Evolutionary conservation across 164 flowering plant genomes (phyloP), one percentile per base, ranked within the genome.

Genomic region (Houttuynia cordata): DNA sequence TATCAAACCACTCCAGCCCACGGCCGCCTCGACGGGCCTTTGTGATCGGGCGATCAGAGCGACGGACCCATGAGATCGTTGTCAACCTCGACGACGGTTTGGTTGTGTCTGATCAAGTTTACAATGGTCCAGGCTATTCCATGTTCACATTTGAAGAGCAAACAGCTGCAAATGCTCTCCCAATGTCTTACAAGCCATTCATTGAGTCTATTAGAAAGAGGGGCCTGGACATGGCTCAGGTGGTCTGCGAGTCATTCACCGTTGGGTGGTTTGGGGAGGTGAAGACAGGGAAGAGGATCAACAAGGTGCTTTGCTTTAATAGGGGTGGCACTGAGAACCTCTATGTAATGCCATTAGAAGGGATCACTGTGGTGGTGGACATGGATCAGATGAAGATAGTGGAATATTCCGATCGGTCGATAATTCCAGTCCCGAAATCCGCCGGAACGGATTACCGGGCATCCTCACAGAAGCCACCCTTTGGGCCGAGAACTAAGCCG

Each of bases 221-320:
- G 59, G 76, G 78, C 42, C 75, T 84, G 0, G 74, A 80, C 55
- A 6, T 75, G 15, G 74, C 79, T 1, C 73, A 74, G 22, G 79
- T 79, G 0, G 70, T 74, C 9, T 80, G 87, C 42, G 25, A 23
- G 25, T 17, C 66, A 2, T 76, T 53, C 37, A 23, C 78, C 1
- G 63, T 68, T 1, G 90, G 87, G 19, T 82, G 87, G 87, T 83
- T 51, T 56, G 88, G 86, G n/a, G 80, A 76, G 56, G 61, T 52
- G 56, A 54, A 34, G 51, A 68, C 58, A 49, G 57, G 12, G 7
- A 56, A 65, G 62, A 64, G 80, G 42, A 20, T 57, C 21, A 52
- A 73, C 51, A 79, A 66, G 56, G 41, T 80, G 10, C 54, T 58
- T 62, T 80, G 84, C 24, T 78, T 34, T 59, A 71, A 73, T 22